Evolutionary conservation across 1,284 basidiomycete species (phyloP).

Genomic region (Tetrapyrgos nigripes): DNA sequence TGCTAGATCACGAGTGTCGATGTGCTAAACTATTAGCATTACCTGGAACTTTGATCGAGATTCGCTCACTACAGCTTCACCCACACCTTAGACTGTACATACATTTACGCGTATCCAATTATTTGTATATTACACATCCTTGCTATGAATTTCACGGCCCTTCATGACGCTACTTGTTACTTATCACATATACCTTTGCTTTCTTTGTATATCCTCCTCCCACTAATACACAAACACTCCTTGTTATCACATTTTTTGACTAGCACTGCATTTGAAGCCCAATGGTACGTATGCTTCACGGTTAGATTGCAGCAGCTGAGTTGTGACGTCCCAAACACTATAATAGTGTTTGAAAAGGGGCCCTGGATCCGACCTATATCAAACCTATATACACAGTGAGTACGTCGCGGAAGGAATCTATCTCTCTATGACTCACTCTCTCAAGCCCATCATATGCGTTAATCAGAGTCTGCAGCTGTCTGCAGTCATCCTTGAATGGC

Average conservation of each 20-base stretch:
- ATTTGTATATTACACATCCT: slow-evolving; percentile 10
- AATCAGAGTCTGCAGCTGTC: slow-evolving; percentile 60
- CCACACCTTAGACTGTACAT: slow-evolving; percentile 7
- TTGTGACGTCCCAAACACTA: slow-evolving; percentile 59
- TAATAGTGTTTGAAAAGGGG: slow-evolving; percentile 64
- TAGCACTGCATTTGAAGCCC: too few species aligned
- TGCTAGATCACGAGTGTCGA: background rate
- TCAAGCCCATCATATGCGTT: slow-evolving; percentile 58
- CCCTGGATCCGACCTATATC: too few species aligned
- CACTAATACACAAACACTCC: too few species aligned
- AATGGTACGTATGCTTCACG: too few species aligned
- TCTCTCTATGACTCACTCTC: too few species aligned
- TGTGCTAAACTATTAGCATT: slow-evolving; percentile 11
- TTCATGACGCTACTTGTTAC: too few species aligned
- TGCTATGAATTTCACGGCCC: too few species aligned
- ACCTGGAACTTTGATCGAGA: slow-evolving; percentile 6
- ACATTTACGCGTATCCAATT: slow-evolving; percentile 3
- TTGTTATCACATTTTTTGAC: too few species aligned
- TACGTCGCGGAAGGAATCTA: too few species aligned
- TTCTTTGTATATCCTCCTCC: too few species aligned
- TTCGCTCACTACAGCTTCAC: background rate
- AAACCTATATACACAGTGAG: too few species aligned
- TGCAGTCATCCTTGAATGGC: slow-evolving; percentile 53
- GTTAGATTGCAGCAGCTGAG: slow-evolving; percentile 38
- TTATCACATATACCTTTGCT: too few species aligned